phyloP scores from a whole-genome alignment of 2,329 filamentous ascomycete species.

The Zasmidium citrigriseum region DNA sequence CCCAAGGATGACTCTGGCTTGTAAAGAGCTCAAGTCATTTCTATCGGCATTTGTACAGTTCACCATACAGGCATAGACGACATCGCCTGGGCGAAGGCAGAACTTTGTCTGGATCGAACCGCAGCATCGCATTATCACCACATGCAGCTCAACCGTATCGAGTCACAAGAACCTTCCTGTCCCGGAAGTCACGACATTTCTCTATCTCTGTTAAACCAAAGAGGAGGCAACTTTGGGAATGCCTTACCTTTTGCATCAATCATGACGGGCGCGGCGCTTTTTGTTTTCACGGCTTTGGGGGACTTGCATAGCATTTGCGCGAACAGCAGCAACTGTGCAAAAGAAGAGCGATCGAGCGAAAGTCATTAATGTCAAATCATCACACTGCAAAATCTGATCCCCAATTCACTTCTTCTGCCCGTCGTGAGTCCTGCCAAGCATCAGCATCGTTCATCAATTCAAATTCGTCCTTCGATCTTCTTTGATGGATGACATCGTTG shows the following conservation, averaged over 20 bases:
- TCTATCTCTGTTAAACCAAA: not conserved
- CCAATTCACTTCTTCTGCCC: not conserved
- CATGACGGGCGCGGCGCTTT: not conserved
- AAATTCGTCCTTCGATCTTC: too few relatives aligned
- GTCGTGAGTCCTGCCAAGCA: not conserved
- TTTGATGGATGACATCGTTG: not conserved
- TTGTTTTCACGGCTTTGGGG: not conserved
- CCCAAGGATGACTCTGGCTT: conserved; percentile 9
- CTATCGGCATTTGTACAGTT: not conserved
- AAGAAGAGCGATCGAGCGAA: too few relatives aligned
- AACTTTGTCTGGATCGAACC: not conserved
- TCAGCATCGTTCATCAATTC: not conserved
- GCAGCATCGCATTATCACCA: not conserved
- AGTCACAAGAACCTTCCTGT: not conserved
- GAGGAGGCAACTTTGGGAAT: too few relatives aligned
- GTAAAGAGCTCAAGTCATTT: not conserved
- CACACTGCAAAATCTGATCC: not conserved
- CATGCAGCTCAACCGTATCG: not conserved
- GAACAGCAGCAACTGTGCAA: too few relatives aligned
- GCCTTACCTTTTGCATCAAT: not conserved
- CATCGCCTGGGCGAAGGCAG: not conserved
- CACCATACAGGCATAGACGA: not conserved
- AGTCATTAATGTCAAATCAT: not conserved
- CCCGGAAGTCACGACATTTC: not conserved
- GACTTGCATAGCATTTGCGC: not conserved